A percentile compares a stretch with the other conserved stretches of the same genome.
phyloP scores from a whole-genome alignment of 2,329 filamentous ascomycete species.

The Elsinoe fawcettii region DNA sequence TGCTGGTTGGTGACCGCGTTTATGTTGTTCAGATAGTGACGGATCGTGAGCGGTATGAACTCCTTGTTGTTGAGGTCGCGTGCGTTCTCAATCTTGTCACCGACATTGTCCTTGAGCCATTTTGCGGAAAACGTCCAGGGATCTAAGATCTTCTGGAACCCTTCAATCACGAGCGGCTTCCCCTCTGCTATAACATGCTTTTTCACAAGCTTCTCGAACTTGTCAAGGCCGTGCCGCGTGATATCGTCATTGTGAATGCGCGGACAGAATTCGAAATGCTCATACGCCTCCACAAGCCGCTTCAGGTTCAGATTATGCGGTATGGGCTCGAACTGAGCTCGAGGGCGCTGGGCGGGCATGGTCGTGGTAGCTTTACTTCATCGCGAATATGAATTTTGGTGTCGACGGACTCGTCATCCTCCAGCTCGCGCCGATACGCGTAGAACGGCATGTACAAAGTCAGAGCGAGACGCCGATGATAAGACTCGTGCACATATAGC shows the following conservation, averaged over 20 bases:
- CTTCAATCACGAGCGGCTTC: constrained; percentile 83
- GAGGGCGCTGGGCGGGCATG: constrained; percentile 74
- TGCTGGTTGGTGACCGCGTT: constrained; percentile 76
- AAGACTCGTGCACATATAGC: too few relatives aligned
- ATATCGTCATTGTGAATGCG: constrained; percentile 74
- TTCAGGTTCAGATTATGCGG: constrained; percentile 75
- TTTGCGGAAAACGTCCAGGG: constrained; percentile 67
- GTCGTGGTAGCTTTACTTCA: constrained; percentile 23
- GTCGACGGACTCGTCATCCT: too few relatives aligned
- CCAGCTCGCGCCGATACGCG: too few relatives aligned
- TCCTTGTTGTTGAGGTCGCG: constrained; percentile 66
- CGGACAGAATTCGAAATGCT: constrained; percentile 81
- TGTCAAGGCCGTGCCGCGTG: constrained; percentile 63
- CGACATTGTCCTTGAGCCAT: constrained; percentile 73
- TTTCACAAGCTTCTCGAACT: constrained; percentile 77
- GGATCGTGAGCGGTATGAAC: constrained; percentile 76
- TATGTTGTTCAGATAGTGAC: constrained; percentile 87
- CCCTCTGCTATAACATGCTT: constrained; percentile 78
- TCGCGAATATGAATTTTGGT: background rate
- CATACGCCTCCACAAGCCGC: constrained; percentile 64
- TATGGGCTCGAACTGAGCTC: constrained; percentile 87
- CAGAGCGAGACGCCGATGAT: background rate
- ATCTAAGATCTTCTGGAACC: constrained; percentile 70
- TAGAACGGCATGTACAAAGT: too few relatives aligned
- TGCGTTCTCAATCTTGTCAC: constrained; percentile 76